A percentile compares a stretch with the other conserved stretches of the same genome.
These are phyloP conservation scores for Quercus lobata DNA, from an alignment of 331 rosid genomes.

Conservation along the genomic window DNA sequence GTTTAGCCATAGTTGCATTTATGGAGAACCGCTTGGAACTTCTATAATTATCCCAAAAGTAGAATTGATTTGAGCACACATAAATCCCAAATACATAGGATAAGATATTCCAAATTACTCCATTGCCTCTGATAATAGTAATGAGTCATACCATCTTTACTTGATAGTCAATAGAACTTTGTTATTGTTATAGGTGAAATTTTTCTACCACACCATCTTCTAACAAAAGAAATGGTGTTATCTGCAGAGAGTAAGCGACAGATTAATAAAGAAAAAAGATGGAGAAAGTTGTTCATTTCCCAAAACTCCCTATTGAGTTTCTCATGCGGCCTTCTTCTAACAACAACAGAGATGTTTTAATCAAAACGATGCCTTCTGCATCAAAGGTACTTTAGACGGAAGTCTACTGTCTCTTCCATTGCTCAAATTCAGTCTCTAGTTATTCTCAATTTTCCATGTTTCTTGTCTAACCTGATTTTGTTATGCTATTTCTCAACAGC, in stretches of 20 bases:
- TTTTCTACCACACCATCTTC: background rate
- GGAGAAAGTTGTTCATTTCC: background rate
- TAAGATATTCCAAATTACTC: background rate
- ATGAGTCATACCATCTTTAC: background rate
- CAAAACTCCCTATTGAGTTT: background rate
- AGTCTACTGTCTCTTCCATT: background rate
- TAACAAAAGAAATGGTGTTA: background rate
- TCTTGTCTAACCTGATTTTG: background rate
- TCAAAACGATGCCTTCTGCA: background rate
- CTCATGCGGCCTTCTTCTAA: background rate
- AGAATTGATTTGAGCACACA: background rate
- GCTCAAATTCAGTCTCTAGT: background rate
- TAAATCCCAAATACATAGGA: background rate
- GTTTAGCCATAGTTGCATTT: background rate
- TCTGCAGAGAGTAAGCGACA: background rate
- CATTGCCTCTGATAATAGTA: background rate
- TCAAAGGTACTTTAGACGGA: background rate
- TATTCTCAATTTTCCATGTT: background rate
- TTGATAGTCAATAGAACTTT: background rate
- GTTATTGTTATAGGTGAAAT: background rate
- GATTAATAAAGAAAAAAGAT: background rate
- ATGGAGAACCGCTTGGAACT: too few species aligned
- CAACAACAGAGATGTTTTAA: background rate
- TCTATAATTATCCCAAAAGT: background rate
- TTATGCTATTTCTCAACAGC: background rate